A percentile compares a stretch with the other conserved stretches of the same genome.
Evolutionary conservation across 805 yeast species (phyloP).

Genomic region (Yamadazyma endophytica): DNA sequence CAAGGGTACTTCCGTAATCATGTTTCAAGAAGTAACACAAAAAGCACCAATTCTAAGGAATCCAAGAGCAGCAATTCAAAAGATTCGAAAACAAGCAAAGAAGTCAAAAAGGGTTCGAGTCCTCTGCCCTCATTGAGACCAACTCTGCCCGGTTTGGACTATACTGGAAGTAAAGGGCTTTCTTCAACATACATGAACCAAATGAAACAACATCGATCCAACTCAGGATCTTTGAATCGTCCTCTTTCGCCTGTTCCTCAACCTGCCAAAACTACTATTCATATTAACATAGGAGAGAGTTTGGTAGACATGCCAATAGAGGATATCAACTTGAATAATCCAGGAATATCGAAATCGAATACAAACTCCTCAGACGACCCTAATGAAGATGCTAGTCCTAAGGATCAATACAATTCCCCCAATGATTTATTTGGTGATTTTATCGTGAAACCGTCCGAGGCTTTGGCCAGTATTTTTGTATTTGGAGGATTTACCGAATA

Average conservation of each 20-base stretch:
- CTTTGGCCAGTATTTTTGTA: slow-evolving; percentile 25
- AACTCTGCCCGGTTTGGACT: slow-evolving; percentile 13
- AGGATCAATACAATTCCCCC: too few relatives aligned
- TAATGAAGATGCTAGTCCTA: too few relatives aligned
- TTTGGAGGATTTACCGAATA: slow-evolving; percentile 35
- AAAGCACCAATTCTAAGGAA: slow-evolving; percentile 7
- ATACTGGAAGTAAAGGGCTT: too few relatives aligned
- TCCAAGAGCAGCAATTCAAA: slow-evolving; percentile 8
- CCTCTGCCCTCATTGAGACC: slow-evolving; percentile 5
- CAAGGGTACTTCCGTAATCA: slow-evolving; percentile 5
- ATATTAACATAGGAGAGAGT: too few relatives aligned
- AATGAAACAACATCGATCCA: slow-evolving; percentile 29
- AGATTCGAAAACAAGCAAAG: slow-evolving; percentile 5
- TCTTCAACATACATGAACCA: slow-evolving; percentile 31
- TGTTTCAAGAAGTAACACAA: slow-evolving; percentile 6
- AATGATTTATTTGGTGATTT: slow-evolving; percentile 13
- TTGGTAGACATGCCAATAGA: too few relatives aligned
- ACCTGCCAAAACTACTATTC: too few relatives aligned
- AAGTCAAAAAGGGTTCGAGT: background rate
- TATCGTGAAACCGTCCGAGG: slow-evolving; percentile 13
- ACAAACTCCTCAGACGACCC: background rate
- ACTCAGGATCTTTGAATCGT: slow-evolving; percentile 15
- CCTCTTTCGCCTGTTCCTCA: slow-evolving; percentile 19
- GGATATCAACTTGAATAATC: too few relatives aligned
- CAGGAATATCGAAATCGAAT: background rate